Evolutionary conservation across 768 basidiomycete species (phyloP).

Genomic region (Tylopilus rubrobrunneus): DNA sequence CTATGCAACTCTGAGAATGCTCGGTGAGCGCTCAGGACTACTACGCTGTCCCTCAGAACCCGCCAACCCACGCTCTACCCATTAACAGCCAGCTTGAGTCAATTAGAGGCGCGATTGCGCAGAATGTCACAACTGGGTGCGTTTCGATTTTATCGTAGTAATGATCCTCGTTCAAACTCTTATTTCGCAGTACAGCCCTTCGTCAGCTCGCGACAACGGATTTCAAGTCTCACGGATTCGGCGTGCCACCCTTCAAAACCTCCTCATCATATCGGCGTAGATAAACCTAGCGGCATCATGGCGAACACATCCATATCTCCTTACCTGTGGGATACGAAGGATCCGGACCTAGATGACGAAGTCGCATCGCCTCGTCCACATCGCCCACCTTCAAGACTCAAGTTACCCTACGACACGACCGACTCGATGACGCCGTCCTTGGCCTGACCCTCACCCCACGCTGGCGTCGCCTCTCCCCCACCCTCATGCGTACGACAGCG

Average conservation of each 20-base stretch:
- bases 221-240: constrained; percentile 57
- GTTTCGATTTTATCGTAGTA: constrained; percentile 21
- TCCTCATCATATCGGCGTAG: constrained; percentile 37
- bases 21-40: constrained; percentile 53
- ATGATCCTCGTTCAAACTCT: neutral
- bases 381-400: too few relatives aligned
- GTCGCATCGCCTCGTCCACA: too few relatives aligned
- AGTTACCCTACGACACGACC: too few relatives aligned
- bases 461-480: too few relatives aligned
- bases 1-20: constrained; percentile 41
- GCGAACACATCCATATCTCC: constrained; percentile 61
- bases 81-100: constrained; percentile 27
- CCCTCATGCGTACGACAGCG: too few relatives aligned
- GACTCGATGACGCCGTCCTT: too few relatives aligned
- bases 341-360: constrained; percentile 86
- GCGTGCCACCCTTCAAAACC: constrained; percentile 46
- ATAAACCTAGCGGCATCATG: constrained; percentile 29
- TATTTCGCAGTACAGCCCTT: constrained; percentile 52
- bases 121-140: constrained; percentile 80
- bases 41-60: constrained; percentile 64
- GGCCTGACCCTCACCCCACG: too few relatives aligned
- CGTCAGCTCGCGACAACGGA: constrained; percentile 36
- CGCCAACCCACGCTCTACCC: constrained; percentile 26
- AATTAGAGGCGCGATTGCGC: constrained; percentile 58
- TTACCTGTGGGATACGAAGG: constrained; percentile 72